Base-by-base conservation (phyloP, 192 early-diverging fungal species). In the Entophlyctis luteolus region DNA sequence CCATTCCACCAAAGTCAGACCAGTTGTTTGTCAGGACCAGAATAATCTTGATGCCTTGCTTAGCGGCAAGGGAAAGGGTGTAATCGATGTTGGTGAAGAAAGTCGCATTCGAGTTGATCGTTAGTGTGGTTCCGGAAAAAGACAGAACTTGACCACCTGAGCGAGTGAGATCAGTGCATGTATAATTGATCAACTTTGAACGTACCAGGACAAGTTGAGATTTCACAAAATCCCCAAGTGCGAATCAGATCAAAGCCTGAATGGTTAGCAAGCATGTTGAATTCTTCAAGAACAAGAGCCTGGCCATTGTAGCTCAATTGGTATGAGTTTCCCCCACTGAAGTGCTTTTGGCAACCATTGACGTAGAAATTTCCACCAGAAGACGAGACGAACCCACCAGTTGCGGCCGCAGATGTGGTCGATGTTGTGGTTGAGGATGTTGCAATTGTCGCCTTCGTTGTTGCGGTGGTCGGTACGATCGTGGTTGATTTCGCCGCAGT, bases 11-110 rank as follows among this genome's bases (percentile, higher is more conserved):
- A 23, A n/a, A 57, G 36, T 57, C n/a, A 2, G 67, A 65, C 29
- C 65, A 79, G 6, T 33, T 62, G 62, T 79, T 77, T 16, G 62
- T 32, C 38, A 79, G 54, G 0, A 73, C 48, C 23, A 77, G 38
- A 8, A 80, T 65, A 12, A 79, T 34, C 39, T 66, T 73, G 18
- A 79, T 55, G 16, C 66, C 72, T 14, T 60, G 36, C 23, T 35
- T 50, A 10, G 14, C 28, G 18, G 55, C 55, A 25, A 16, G 8
- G 14, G 25, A 0, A 57, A 57, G 31, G 6, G 33, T 18, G 31
- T 28, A 57, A 34, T 57, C 55, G 14, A 57, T 34, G 0, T 42
- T 42, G 10, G 39, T 42, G 39, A 42, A 42, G 39, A 42, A 12
- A 12, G 10, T n/a, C 10, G 39, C 39, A 12, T 8, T 12, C 39